phyloP scores from a whole-genome alignment of 2,329 filamentous ascomycete genomes.

The Orbilia brochopaga region DNA sequence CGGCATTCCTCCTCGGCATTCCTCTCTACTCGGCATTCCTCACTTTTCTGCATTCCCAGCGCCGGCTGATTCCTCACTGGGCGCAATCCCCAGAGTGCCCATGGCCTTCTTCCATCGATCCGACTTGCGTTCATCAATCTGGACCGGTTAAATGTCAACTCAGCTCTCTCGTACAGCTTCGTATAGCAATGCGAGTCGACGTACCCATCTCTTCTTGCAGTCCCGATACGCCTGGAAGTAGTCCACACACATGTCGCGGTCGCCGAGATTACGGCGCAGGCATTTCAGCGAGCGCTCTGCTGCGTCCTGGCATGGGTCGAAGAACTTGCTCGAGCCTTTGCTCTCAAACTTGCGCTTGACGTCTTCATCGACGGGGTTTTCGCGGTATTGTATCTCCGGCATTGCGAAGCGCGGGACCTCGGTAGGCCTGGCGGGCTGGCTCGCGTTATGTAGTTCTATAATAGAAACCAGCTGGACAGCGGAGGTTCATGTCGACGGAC shows the following conservation, averaged over 20 bases:
- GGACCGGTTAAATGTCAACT: neutral
- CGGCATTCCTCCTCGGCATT: too few species aligned
- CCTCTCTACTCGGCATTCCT: neutral
- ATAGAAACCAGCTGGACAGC: neutral
- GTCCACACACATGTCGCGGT: slow-evolving; percentile 87
- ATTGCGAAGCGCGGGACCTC: slow-evolving; percentile 8
- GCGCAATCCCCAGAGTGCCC: slow-evolving; percentile 16
- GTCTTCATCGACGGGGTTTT: slow-evolving; percentile 65
- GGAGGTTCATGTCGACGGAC: too few species aligned
- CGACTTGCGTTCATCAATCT: slow-evolving; percentile 45
- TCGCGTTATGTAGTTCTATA: neutral
- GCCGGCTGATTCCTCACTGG: neutral
- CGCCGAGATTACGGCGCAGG: slow-evolving; percentile 83
- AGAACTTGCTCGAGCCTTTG: slow-evolving; percentile 86
- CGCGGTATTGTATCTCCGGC: slow-evolving; percentile 50
- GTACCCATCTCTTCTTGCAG: slow-evolving; percentile 93
- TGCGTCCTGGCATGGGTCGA: slow-evolving; percentile 93
- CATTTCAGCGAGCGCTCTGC: slow-evolving; percentile 85
- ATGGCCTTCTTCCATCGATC: slow-evolving; percentile 47
- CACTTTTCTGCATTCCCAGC: slow-evolving; percentile 15
- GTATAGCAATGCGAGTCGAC: slow-evolving; percentile 54
- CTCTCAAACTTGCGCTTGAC: slow-evolving; percentile 73
- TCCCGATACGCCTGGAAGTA: slow-evolving; percentile 98
- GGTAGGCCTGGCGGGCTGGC: neutral
- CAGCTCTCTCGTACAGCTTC: neutral